Evolutionary conservation across 352 stramenopile genomes (phyloP), one percentile per base, ranked within the genome.

Genomic region (Phytophthora sp.): DNA sequence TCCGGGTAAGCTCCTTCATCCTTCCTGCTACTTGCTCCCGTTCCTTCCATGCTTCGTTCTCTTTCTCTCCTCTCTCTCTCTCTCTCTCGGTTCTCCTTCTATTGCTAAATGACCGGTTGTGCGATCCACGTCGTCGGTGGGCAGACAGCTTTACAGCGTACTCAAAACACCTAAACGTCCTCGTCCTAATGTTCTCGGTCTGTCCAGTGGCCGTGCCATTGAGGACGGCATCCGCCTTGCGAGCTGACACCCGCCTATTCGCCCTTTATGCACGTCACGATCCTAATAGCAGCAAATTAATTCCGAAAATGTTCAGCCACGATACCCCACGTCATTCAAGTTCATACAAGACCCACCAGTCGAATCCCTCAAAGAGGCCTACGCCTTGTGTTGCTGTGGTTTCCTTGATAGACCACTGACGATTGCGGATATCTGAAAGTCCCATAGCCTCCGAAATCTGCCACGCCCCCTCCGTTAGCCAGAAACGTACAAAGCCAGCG

Each of bases 321-420:
- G 11, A 21, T 26, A 68, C 16, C 16, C 38, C n/a, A 63, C n/a
- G 7, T 33, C 9, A 38, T 4, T 4, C 1, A 16, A 49, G 27
- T 9, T 42, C 1, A 7, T 13, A 47, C 39, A 9, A 57, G 51
- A 36, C 52, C 54, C 35, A 97, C 98, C 98, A 99, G 79, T 99
- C 98, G 72, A 99, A 99, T 54, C 98, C 98, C 82, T 99, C 97
- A 79, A 99, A 99, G 12, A 99, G 84, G 20, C 98, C 98, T 42
- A 98, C 94, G 33, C 98, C 98, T 74, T 99, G 97, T 54, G 98
- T 96, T 35, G 98, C 98, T 50, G 93, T 99, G 5, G 97, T 99
- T 83, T 99, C 97, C 80, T 99, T 98, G 71, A 99, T 99, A 45
- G 91, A 98, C 98, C 98, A 99, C 79, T 99, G 97, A 56, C 98